Conservation (phyloP, 768 basidiomycete species). For the Auriscalpium vulgare region DNA sequence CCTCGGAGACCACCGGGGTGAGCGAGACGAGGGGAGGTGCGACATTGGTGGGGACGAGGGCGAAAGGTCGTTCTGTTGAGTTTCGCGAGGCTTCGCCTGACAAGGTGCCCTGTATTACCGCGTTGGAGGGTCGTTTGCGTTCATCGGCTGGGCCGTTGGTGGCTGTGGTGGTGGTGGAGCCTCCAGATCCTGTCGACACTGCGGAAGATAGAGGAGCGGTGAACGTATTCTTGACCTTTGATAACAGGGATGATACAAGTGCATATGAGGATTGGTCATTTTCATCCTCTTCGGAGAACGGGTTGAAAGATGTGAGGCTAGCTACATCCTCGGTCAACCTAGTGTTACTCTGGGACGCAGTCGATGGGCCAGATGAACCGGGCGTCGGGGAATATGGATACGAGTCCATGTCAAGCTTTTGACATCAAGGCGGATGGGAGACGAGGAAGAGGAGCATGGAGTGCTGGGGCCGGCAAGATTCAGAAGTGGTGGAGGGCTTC, state of each 20-base stretch:
- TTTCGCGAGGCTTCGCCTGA: slow-evolving; percentile 42
- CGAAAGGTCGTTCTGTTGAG: slow-evolving; percentile 48
- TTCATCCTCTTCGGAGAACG: slow-evolving; percentile 90
- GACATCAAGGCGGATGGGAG: too few species aligned
- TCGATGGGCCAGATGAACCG: slow-evolving; percentile 35
- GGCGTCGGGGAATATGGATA: not conserved
- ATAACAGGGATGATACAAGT: slow-evolving; percentile 72
- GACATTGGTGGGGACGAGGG: slow-evolving; percentile 45
- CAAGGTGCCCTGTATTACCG: slow-evolving; percentile 33
- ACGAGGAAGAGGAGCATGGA: too few species aligned
- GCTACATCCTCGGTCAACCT: slow-evolving; percentile 53
- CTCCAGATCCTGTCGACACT: slow-evolving; percentile 30
- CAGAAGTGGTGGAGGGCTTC: too few species aligned
- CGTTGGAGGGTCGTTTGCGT: slow-evolving; percentile 52
- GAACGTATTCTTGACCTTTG: slow-evolving; percentile 74
- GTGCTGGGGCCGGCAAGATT: too few species aligned
- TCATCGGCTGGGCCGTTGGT: slow-evolving; percentile 31
- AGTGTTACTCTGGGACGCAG: slow-evolving; percentile 56
- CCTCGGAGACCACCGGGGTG: slow-evolving; percentile 78
- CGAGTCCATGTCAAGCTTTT: slow-evolving; percentile 3
- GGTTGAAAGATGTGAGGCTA: slow-evolving; percentile 81
- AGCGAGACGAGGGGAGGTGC: slow-evolving; percentile 82
- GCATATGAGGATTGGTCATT: slow-evolving; percentile 83
- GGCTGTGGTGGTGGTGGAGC: slow-evolving; percentile 18
- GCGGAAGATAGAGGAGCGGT: slow-evolving; percentile 54